Evolutionary conservation across 1,139 yeast species (phyloP).

Genomic region (Kodamaea sp.): DNA sequence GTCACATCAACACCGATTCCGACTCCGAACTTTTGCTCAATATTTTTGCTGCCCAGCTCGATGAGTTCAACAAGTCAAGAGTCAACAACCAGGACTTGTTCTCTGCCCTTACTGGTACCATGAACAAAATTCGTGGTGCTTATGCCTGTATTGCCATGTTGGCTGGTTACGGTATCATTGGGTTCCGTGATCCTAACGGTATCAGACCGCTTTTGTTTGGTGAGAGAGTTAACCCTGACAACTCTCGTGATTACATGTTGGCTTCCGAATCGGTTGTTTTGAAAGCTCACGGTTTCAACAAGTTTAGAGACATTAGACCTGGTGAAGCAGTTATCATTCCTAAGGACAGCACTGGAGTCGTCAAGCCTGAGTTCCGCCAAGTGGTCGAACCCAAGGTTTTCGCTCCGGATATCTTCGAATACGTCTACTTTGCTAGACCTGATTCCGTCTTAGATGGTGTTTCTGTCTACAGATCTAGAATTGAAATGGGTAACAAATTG

Average conservation of each 20-base stretch:
- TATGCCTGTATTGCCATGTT: constrained; percentile 94
- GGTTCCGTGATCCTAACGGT: constrained; percentile 97
- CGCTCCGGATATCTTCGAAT: constrained; percentile 96
- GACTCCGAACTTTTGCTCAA: constrained; percentile 90
- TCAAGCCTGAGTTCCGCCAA: constrained; percentile 78
- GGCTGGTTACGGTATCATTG: constrained; percentile 94
- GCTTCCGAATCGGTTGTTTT: constrained; percentile 95
- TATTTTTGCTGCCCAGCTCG: constrained; percentile 88
- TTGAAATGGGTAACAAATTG: constrained; percentile 90
- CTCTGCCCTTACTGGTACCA: constrained; percentile 81
- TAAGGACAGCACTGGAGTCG: constrained; percentile 50
- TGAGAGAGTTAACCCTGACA: constrained; percentile 67
- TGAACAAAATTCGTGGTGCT: constrained; percentile 83
- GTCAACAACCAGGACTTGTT: constrained; percentile 90
- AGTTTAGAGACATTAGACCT: constrained; percentile 80
- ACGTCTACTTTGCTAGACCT: constrained; percentile 97
- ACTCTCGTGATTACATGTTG: constrained; percentile 88
- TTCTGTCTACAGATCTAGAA: constrained; percentile 88
- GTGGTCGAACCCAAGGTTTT: constrained; percentile 77
- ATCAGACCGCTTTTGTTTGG: constrained; percentile 90
- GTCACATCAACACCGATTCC: constrained; percentile 95
- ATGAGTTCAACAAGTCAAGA: constrained; percentile 88
- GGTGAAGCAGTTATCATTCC: constrained; percentile 97
- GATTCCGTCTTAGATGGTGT: constrained; percentile 95
- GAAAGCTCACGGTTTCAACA: constrained; percentile 86